Conservation (phyloP, 176 grass and related monocot genomes). For the Thalia dealbata region DNA sequence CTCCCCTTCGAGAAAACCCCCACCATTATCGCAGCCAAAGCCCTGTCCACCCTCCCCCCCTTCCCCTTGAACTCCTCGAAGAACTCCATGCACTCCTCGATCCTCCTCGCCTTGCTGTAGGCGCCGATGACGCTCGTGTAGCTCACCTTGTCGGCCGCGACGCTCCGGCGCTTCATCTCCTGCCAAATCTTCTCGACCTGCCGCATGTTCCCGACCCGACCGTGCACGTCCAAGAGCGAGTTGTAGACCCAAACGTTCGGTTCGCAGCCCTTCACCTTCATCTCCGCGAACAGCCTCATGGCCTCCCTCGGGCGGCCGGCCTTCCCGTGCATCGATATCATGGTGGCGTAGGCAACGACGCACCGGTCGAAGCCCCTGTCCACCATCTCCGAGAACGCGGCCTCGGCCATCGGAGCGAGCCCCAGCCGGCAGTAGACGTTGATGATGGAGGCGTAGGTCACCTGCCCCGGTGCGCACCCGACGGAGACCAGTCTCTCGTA, state of each 20-base stretch:
- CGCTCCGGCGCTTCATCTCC: conserved; percentile 70
- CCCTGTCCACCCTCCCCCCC: conserved; percentile 53
- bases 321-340: conserved; percentile 96
- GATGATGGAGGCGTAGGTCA: conserved; percentile 81
- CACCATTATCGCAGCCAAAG: conserved; percentile 60
- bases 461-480: conserved; percentile 80
- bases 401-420: conserved; percentile 51
- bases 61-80: conserved; percentile 56
- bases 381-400: conserved; percentile 64
- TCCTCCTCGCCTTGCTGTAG: conserved; percentile 54
- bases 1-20: conserved; percentile 61
- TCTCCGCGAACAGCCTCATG: conserved; percentile 57
- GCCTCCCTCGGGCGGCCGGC: conserved; percentile 51
- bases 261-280: conserved; percentile 81
- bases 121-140: conserved; percentile 68
- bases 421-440: conserved; percentile 73
- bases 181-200: conserved; percentile 84
- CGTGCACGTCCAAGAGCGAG: conserved; percentile 81
- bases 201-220: conserved; percentile 44
- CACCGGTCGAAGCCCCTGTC: conserved; percentile 72
- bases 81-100: conserved; percentile 50
- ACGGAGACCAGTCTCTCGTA: conserved; percentile 38
- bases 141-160: conserved; percentile 50
- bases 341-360: conserved; percentile 68
- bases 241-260: conserved; percentile 86